Conservation (phyloP, 768 basidiomycete genomes). For the Boletus vinaceobasis region DNA sequence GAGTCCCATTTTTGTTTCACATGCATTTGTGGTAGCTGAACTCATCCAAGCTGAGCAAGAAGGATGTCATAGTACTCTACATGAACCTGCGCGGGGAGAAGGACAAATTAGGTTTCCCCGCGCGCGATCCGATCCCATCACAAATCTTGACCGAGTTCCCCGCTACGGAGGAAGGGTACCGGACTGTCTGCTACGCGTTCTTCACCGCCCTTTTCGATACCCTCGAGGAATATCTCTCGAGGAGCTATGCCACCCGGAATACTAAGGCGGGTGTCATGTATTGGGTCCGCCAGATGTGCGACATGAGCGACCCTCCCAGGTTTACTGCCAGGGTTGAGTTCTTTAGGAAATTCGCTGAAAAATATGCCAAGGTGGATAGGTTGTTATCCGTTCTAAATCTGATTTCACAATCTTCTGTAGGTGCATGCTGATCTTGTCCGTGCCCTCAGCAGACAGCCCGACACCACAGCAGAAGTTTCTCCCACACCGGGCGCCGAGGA, state of each 20-base stretch:
- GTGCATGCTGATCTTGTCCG: background rate
- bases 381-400: fast-evolving
- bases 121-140: constrained; percentile 12
- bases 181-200: constrained; percentile 5
- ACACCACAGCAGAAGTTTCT: background rate
- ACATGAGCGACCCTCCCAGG: background rate
- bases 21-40: background rate
- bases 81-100: background rate
- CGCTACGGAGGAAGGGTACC: background rate
- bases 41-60: background rate
- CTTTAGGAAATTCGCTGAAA: background rate
- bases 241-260: background rate
- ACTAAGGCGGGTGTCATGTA: background rate
- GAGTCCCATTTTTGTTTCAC: background rate
- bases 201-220: constrained; percentile 13
- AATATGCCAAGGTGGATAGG: background rate
- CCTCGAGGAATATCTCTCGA: background rate
- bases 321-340: background rate
- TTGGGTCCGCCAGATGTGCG: constrained; percentile 6
- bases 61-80: background rate
- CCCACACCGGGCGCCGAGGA: background rate
- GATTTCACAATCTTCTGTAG: background rate
- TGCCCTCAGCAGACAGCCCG: too few relatives aligned
- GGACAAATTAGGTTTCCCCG: constrained; percentile 10
- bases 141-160: constrained; percentile 8